These are phyloP conservation scores for Silene noctiflora DNA, from an alignment of 179 eudicot genomes.

Conservation along the genomic window DNA sequence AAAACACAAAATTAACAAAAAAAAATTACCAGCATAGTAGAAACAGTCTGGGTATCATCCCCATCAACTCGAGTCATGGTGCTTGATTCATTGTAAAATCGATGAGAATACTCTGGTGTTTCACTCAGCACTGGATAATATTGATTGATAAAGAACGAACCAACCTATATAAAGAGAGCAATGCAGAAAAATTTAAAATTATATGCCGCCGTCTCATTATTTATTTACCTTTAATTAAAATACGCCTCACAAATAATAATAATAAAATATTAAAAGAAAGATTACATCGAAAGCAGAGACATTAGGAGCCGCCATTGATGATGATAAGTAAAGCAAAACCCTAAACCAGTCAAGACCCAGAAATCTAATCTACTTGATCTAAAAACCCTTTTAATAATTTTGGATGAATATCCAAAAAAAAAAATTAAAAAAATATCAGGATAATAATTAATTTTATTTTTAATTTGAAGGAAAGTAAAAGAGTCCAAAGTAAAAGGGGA, in stretches of 20 bases:
- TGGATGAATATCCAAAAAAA: background rate
- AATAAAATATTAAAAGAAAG: background rate
- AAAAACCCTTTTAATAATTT: background rate
- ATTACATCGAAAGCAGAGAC: constrained; percentile 45
- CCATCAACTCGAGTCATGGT: constrained; percentile 73
- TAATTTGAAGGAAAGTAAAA: background rate
- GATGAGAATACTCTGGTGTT: constrained; percentile 58
- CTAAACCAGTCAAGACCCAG: background rate
- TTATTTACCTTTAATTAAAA: too few species aligned
- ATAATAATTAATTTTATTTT: too few species aligned
- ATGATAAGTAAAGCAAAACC: background rate
- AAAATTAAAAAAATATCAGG: too few species aligned
- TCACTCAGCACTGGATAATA: constrained; percentile 67
- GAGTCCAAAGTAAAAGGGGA: background rate
- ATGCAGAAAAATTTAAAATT: background rate
- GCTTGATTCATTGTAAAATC: constrained; percentile 70
- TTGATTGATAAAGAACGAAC: constrained; percentile 66
- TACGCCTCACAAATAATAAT: background rate
- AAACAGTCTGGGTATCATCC: constrained; percentile 36
- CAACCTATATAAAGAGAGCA: constrained; percentile 46
- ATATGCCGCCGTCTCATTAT: background rate
- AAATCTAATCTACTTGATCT: constrained; percentile 14
- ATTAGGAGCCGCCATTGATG: constrained; percentile 32
- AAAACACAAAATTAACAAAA: background rate
- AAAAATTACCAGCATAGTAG: constrained; percentile 29